Evolutionary conservation across 768 basidiomycete species (phyloP).

Genomic region (Leccinum ochraceum): DNA sequence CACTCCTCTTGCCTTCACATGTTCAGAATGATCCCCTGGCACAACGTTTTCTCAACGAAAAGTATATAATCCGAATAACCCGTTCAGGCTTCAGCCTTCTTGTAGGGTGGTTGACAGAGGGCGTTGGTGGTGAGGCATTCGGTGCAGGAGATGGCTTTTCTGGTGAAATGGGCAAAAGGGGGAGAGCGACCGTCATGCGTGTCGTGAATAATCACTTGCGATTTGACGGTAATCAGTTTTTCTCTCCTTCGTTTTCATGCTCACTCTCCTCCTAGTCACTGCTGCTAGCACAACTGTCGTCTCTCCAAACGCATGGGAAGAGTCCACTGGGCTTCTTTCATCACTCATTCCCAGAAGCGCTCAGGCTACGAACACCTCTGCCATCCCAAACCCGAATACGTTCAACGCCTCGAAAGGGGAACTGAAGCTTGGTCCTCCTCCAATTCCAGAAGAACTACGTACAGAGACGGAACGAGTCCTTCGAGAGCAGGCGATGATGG

Average conservation of each 20-base stretch:
- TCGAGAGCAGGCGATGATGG: conserved; percentile 78
- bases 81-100: conserved; percentile 90
- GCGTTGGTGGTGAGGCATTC: conserved; percentile 80
- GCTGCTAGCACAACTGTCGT: conserved; percentile 65
- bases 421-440: conserved; percentile 84
- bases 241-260: conserved; percentile 12
- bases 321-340: conserved; percentile 80
- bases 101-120: conserved; percentile 96
- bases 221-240: conserved; percentile 69
- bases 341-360: conserved; percentile 69
- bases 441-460: conserved; percentile 77
- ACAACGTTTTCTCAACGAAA: conserved; percentile 84
- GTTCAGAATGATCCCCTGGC: conserved; percentile 82
- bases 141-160: conserved; percentile 79
- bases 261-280: conserved; percentile 53
- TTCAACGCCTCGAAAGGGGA: conserved; percentile 78
- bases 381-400: conserved; percentile 59
- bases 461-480: conserved; percentile 78
- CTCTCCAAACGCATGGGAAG: conserved; percentile 73
- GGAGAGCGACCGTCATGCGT: conserved; percentile 86
- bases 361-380: conserved; percentile 38
- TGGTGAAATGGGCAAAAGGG: conserved; percentile 80
- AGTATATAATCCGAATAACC: conserved; percentile 88
- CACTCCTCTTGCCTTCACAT: conserved; percentile 79
- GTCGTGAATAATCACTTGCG: conserved; percentile 93